Evolutionary conservation across 192 early-diverging fungal genomes (phyloP).

Genomic region (Coemansia guatemalensis): DNA sequence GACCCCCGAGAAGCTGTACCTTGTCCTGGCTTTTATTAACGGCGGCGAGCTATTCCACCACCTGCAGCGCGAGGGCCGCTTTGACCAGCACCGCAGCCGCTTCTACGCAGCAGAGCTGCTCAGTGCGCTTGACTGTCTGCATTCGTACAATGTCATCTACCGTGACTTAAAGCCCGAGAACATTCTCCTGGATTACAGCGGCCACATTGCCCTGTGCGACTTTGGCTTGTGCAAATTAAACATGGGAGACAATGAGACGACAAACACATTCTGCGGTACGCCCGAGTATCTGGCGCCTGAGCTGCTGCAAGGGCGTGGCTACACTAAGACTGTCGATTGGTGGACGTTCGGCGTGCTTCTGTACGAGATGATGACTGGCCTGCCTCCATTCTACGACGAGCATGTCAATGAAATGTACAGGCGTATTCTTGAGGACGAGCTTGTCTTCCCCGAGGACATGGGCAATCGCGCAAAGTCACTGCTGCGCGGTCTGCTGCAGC

Average conservation of each 20-base stretch:
- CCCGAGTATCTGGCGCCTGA: slow-evolving; percentile 98
- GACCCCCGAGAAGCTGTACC: slow-evolving; percentile 90
- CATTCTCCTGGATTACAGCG: slow-evolving; percentile 89
- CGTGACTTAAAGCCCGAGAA: slow-evolving; percentile 96
- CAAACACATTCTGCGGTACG: slow-evolving; percentile 96
- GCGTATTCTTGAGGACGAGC: slow-evolving; percentile 89
- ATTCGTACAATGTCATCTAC: slow-evolving; percentile 88
- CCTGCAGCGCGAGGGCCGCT: slow-evolving; percentile 83
- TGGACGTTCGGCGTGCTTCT: slow-evolving; percentile 92
- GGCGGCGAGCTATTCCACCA: slow-evolving; percentile 98
- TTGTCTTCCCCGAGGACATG: slow-evolving; percentile 78
- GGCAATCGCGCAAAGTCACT: slow-evolving; percentile 63
- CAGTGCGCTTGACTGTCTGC: slow-evolving; percentile 88
- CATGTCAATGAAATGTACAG: slow-evolving; percentile 94
- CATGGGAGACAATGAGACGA: slow-evolving; percentile 91
- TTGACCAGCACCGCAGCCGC: slow-evolving; percentile 83
- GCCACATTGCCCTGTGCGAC: slow-evolving; percentile 93
- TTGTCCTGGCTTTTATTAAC: slow-evolving; percentile 93
- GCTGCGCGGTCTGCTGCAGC: slow-evolving; percentile 70
- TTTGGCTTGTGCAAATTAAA: slow-evolving; percentile 93
- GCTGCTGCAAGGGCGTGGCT: slow-evolving; percentile 80
- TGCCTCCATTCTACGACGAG: slow-evolving; percentile 93
- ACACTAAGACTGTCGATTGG: slow-evolving; percentile 96
- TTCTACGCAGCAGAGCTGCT: slow-evolving; percentile 95
- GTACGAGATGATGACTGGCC: slow-evolving; percentile 87